Conservation (phyloP, 139 green algal species). For the Tetradesmus lagerheimii region DNA sequence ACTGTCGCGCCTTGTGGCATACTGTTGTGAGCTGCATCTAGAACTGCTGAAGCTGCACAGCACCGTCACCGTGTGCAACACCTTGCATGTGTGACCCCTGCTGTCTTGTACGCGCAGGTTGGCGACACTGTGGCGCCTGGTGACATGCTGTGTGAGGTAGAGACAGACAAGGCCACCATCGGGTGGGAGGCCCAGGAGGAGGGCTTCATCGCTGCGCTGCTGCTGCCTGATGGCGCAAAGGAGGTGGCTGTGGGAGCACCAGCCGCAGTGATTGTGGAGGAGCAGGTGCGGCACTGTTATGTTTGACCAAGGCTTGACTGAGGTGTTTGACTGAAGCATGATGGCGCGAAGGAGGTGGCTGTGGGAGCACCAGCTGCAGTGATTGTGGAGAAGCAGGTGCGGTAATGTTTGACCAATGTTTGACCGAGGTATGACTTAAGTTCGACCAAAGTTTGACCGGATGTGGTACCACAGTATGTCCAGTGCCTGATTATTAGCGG, state of each 20-base stretch:
- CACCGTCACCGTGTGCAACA: no score
- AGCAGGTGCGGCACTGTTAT: slow-evolving; percentile 57
- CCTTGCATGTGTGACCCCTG: no score
- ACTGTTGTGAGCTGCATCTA: slow-evolving; percentile 77
- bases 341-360: no score
- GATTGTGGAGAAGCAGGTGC: no score
- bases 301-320: neutral
- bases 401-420: no score
- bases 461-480: no score
- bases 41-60: neutral
- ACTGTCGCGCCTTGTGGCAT: slow-evolving; percentile 71
- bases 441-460: no score
- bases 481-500: no score
- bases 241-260: slow-evolving; percentile 83
- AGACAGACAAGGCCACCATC: slow-evolving; percentile 98
- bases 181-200: slow-evolving; percentile 96
- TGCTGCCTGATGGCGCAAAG: slow-evolving; percentile 76
- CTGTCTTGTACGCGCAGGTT: slow-evolving; percentile 44
- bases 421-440: no score
- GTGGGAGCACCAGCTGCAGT: no score
- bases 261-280: slow-evolving; percentile 82
- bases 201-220: slow-evolving; percentile 91
- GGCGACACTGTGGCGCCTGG: slow-evolving; percentile 56
- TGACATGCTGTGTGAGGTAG: slow-evolving; percentile 94
- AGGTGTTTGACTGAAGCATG: neutral